Base-by-base conservation (phyloP, 345 rosid species). In the Hibiscus trionum region DNA sequence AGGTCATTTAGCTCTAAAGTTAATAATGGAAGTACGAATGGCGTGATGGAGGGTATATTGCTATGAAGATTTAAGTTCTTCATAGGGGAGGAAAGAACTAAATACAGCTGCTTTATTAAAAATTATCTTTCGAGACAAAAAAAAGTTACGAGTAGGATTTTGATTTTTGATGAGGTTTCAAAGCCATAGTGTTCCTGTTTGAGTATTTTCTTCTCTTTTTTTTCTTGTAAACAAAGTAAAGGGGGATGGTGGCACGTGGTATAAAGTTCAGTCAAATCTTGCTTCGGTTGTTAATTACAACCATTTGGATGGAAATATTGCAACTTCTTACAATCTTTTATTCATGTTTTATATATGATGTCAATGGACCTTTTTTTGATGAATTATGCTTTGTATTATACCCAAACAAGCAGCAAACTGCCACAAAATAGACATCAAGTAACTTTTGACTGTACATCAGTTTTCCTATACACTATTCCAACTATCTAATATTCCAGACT, bases 331-430 rank as follows among this genome's bases (percentile, higher is more conserved):
- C 31, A 11, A 64, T 64, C 7, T 63, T 46, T 63, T 37, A 19
- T 39, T 39, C n/a, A 17, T 63, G 67, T 37, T 29, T 61, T n/a
- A 62, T 63, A 37, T n/a, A 63, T 35, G 47, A 62, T 35, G 69
- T 26, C 24, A 14, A 44, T 11, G 53, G 29, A 12, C 17, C 24
- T 14, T 2, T 21, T 44, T 35, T 35, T 35, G 39, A 35, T 35
- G 5, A 35, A 35, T 35, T 35, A 5, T 35, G 39, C 7, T 35
- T 35, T 35, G 39, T 35, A 5, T 35, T 5, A 35, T 35, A 35
- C 31, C 31, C 31, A 29, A 29, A 29, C 31, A 29, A 29, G 31
- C 31, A 29, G 31, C 31, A 29, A 29, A 29, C 31, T 29, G 31
- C 31, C 31, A 29, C 31, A 29, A 29, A 29, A 29, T 29, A 29